Evolutionary conservation across 2,329 filamentous ascomycete species (phyloP).

Genomic region (Juglanconis juglandina): DNA sequence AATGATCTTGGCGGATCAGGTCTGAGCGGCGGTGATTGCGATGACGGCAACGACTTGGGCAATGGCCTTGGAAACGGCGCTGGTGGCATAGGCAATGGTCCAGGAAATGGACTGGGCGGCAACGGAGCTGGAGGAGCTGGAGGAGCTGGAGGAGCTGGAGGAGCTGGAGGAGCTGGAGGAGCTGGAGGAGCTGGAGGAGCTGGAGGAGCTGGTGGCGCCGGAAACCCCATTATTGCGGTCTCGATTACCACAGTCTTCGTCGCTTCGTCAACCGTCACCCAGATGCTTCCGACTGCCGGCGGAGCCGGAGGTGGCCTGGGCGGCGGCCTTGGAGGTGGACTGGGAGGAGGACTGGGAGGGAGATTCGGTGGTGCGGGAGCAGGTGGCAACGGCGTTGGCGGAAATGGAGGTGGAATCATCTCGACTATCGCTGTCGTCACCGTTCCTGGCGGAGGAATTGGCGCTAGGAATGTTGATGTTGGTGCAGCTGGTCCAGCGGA

Average conservation of each 20-base stretch:
- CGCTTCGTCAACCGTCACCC: slow-evolving; percentile 2
- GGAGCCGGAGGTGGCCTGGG: neutral
- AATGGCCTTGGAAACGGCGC: slow-evolving; percentile 1
- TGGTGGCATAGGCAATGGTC: slow-evolving; percentile 1
- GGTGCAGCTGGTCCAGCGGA: slow-evolving; percentile 1
- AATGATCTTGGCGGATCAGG: neutral
- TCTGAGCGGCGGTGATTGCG: neutral
- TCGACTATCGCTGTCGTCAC: slow-evolving; percentile 17
- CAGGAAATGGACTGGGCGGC: slow-evolving; percentile 2
- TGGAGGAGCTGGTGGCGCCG: neutral
- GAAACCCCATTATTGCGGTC: neutral
- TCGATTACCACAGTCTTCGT: slow-evolving; percentile 5
- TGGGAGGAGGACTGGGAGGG: neutral
- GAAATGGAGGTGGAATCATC: slow-evolving; percentile 11
- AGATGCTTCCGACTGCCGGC: neutral
- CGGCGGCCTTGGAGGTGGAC: neutral
- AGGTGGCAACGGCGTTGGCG: slow-evolving; percentile 3
- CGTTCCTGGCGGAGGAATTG: slow-evolving; percentile 13
- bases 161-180: neutral
- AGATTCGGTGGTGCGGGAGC: slow-evolving; percentile 2
- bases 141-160: neutral
- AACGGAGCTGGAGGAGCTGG: neutral
- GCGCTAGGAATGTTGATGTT: slow-evolving; percentile 15
- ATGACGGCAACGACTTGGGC: neutral
- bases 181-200: neutral